Evolutionary conservation across 345 rosid genomes (phyloP).

Genomic region (Syzygium jambos): DNA sequence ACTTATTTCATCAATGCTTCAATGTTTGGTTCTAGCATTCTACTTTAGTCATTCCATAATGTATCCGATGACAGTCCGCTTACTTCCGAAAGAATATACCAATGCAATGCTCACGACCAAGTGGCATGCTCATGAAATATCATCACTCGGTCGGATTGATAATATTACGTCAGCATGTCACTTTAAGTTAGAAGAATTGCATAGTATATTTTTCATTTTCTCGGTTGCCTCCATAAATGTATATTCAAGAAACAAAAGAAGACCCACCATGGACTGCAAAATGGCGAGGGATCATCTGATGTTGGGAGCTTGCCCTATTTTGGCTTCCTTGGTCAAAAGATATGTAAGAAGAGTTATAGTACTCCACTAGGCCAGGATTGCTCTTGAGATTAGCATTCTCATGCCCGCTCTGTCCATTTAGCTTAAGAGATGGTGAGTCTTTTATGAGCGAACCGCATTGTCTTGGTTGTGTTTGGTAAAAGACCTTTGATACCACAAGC

Average conservation of each 20-base stretch:
- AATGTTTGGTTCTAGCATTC: not conserved
- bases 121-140: not conserved
- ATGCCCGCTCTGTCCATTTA: slow-evolving; percentile 21
- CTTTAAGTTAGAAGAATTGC: not conserved
- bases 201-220: not conserved
- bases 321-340: slow-evolving; percentile 62
- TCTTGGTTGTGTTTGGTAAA: slow-evolving; percentile 96
- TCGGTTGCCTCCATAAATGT: not conserved
- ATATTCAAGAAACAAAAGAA: slow-evolving; percentile 44
- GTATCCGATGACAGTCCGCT: not conserved
- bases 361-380: slow-evolving; percentile 30
- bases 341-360: slow-evolving; percentile 49
- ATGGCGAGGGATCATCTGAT: slow-evolving; percentile 39
- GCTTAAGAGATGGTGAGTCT: slow-evolving; percentile 25
- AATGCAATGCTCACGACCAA: not conserved
- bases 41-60: not conserved
- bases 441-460: slow-evolving; percentile 45
- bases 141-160: not conserved
- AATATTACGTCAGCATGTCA: not conserved
- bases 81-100: not conserved
- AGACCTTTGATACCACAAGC: slow-evolving; percentile 88
- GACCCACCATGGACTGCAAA: slow-evolving; percentile 58
- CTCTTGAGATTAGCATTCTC: slow-evolving; percentile 15
- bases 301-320: slow-evolving; percentile 25
- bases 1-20: not conserved